phyloP scores from a whole-genome alignment of 805 yeast genomes.

The Blastobotrys parvus region DNA sequence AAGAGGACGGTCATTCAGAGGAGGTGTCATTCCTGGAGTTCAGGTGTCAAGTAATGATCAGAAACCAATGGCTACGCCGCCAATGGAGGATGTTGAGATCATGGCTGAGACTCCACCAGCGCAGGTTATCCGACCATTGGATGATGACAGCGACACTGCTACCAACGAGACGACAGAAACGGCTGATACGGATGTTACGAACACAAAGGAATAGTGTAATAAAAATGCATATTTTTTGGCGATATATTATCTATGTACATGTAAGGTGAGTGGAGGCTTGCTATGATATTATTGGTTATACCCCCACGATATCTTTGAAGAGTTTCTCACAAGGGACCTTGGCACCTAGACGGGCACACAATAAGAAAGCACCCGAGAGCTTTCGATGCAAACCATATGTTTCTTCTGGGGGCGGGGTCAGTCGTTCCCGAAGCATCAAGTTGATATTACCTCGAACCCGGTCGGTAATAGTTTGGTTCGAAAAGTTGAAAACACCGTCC shows the following conservation, averaged over 20 bases:
- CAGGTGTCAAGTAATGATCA: too few species aligned
- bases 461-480: conserved; percentile 84
- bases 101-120: not conserved
- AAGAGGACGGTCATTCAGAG: not conserved
- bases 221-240: not conserved
- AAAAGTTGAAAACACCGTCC: conserved; percentile 59
- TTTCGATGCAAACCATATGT: conserved; percentile 95
- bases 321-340: conserved; percentile 70
- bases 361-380: conserved; percentile 84
- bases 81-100: not conserved
- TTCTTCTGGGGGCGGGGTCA: conserved; percentile 97
- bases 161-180: too few species aligned
- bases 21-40: not conserved
- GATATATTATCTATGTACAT: not conserved
- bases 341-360: conserved; percentile 82
- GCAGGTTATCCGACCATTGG: too few species aligned
- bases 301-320: conserved; percentile 67
- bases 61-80: too few species aligned
- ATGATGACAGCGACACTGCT: too few species aligned
- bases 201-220: too few species aligned
- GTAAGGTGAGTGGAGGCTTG: too few species aligned
- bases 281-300: too few species aligned
- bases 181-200: too few species aligned
- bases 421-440: conserved; percentile 81
- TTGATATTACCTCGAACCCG: conserved; percentile 83